A percentile compares a stretch with the other conserved stretches of the same genome.
phyloP scores from a whole-genome alignment of 306 rosid species.

The Cicer chorassanicum region DNA sequence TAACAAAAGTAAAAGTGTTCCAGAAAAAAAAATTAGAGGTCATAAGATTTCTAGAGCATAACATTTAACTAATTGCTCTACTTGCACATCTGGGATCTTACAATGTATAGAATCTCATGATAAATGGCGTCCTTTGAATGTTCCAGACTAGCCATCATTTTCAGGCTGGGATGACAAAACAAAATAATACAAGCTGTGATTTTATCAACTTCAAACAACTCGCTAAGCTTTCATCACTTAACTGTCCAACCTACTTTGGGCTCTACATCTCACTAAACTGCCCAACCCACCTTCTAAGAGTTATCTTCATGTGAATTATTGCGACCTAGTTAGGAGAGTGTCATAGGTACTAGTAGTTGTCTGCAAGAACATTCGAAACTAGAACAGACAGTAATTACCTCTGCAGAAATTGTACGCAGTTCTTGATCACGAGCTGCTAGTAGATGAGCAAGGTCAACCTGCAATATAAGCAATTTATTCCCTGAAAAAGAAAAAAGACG shows the following conservation, averaged over 20 bases:
- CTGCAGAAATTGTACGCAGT: conserved; percentile 90
- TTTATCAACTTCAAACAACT: conserved; percentile 24
- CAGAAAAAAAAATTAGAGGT: not conserved
- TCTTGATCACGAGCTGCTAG: conserved; percentile 99
- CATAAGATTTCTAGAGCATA: not conserved
- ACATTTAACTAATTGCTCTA: conserved; percentile 5
- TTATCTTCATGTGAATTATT: not conserved
- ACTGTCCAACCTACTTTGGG: not conserved
- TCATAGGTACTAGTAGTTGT: not conserved
- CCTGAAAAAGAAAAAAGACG: not conserved
- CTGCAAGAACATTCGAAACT: conserved; percentile 7
- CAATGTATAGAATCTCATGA: conserved; percentile 8
- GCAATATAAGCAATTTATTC: conserved; percentile 46
- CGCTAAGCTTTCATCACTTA: not conserved
- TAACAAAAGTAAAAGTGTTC: conserved; percentile 4
- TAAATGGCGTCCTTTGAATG: not conserved
- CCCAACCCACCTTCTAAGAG: conserved; percentile 4
- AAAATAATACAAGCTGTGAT: not conserved
- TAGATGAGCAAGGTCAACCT: conserved; percentile 99
- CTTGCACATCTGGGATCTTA: not conserved
- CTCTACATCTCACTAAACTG: conserved; percentile 6
- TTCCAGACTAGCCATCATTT: conserved; percentile 1
- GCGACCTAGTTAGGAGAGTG: not conserved
- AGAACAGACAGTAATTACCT: conserved; percentile 61
- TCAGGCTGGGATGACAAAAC: not conserved